Evolutionary conservation across 768 basidiomycete genomes (phyloP).

Genomic region (Astraeus odoratus): DNA sequence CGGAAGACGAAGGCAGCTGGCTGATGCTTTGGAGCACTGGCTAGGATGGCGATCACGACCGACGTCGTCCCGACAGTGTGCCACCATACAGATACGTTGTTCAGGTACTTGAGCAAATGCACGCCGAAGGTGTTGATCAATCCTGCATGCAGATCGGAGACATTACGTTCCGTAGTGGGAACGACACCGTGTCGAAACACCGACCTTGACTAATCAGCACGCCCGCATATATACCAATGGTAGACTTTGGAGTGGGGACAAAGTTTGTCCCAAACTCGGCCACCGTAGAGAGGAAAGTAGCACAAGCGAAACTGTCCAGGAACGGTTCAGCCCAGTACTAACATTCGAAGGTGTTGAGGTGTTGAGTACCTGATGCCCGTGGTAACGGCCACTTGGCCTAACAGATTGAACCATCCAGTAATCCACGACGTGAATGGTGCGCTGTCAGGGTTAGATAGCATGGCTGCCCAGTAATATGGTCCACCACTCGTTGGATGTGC

Average conservation of each 20-base stretch:
- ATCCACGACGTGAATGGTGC: slow-evolving; percentile 70
- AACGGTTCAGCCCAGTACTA: not conserved
- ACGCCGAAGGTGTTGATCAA: slow-evolving; percentile 74
- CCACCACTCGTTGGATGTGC: slow-evolving; percentile 69
- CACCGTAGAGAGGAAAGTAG: slow-evolving; percentile 61
- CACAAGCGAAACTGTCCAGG: slow-evolving; percentile 50
- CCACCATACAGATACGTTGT: slow-evolving; percentile 70
- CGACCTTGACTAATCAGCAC: slow-evolving; percentile 62
- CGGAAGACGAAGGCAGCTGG: slow-evolving; percentile 62
- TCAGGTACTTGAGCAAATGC: slow-evolving; percentile 54
- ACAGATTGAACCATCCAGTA: slow-evolving; percentile 68
- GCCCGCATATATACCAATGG: slow-evolving; percentile 63
- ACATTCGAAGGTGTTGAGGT: not conserved
- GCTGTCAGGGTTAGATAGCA: slow-evolving; percentile 50
- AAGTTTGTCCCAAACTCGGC: slow-evolving; percentile 55
- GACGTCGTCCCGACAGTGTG: slow-evolving; percentile 69
- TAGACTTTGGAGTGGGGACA: slow-evolving; percentile 49
- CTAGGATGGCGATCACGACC: slow-evolving; percentile 61
- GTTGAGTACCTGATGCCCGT: slow-evolving; percentile 55
- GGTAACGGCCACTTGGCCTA: slow-evolving; percentile 73
- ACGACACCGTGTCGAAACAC: not conserved
- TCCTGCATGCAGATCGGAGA: slow-evolving; percentile 24
- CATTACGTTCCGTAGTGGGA: not conserved
- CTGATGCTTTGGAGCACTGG: slow-evolving; percentile 65
- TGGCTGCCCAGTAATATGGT: slow-evolving; percentile 79